Conservation (phyloP, 106 monocot genomes). For the Posidonia australis region DNA sequence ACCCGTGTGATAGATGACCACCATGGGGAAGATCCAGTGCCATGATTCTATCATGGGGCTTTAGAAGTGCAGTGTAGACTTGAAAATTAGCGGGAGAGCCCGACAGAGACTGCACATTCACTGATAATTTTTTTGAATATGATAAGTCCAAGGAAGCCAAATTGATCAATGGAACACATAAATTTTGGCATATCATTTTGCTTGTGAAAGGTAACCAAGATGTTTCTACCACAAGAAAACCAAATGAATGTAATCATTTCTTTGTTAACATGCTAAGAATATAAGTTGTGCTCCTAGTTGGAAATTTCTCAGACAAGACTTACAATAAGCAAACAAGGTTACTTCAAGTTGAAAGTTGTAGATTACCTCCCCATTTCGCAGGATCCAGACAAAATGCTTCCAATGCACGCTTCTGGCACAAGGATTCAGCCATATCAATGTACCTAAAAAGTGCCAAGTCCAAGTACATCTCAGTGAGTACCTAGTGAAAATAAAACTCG, state of each 20-base stretch:
- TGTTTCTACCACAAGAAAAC: no score
- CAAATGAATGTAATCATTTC: no score
- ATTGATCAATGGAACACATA: not conserved
- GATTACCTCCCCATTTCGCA: slow-evolving; percentile 90
- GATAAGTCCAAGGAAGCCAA: not conserved
- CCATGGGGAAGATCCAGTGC: slow-evolving; percentile 99
- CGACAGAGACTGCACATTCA: slow-evolving; percentile 92
- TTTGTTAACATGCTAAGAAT: no score
- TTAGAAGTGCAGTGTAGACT: slow-evolving; percentile 94
- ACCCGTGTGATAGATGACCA: slow-evolving; percentile 97
- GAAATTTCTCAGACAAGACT: no score
- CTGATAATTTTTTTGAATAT: slow-evolving; percentile 18
- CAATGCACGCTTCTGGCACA: slow-evolving; percentile 92
- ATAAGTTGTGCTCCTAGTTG: no score
- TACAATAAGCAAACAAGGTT: not conserved
- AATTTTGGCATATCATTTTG: not conserved
- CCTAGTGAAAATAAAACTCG: not conserved
- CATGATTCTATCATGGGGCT: slow-evolving; percentile 99
- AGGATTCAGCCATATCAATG: slow-evolving; percentile 93
- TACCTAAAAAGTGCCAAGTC: slow-evolving; percentile 35
- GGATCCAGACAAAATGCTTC: slow-evolving; percentile 87
- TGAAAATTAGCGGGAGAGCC: slow-evolving; percentile 97
- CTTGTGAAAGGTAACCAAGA: not conserved
- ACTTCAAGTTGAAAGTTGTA: not conserved
- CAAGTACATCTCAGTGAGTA: not conserved